phyloP scores from a whole-genome alignment of 805 yeast species.

The Candida cerambycidarum region DNA sequence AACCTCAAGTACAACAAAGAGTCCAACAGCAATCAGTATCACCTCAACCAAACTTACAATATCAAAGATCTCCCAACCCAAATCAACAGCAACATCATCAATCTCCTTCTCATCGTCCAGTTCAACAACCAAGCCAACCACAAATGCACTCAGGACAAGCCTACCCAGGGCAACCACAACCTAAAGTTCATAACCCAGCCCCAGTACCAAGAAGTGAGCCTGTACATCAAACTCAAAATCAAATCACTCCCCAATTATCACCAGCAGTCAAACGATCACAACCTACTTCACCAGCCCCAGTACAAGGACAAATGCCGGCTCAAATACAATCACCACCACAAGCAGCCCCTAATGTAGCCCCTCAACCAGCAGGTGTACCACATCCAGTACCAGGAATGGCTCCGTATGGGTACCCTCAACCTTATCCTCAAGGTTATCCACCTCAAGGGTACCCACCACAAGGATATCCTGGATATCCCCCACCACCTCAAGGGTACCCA shows the following conservation, averaged over 20 bases:
- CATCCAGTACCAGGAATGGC: slow-evolving; percentile 6
- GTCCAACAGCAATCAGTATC: too few relatives aligned
- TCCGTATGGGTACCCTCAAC: slow-evolving; percentile 1
- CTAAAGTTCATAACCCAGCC: neutral
- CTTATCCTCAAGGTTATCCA: neutral
- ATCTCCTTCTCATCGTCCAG: neutral
- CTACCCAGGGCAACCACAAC: neutral
- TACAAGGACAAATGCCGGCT: neutral
- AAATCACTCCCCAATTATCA: neutral
- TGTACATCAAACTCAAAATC: too few relatives aligned
- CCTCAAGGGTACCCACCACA: slow-evolving; percentile 12
- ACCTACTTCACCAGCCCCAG: neutral
- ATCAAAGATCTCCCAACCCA: neutral
- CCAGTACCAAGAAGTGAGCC: too few relatives aligned
- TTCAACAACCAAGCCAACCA: too few relatives aligned
- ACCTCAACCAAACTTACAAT: too few relatives aligned
- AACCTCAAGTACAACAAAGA: too few relatives aligned
- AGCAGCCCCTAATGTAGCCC: too few relatives aligned
- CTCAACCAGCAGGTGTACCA: slow-evolving; percentile 2
- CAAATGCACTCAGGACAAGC: too few relatives aligned
- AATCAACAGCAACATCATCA: neutral
- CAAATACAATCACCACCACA: neutral
- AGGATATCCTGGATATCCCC: slow-evolving; percentile 10
- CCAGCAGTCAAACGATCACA: neutral
- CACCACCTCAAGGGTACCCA: slow-evolving; percentile 20